Evolutionary conservation across 2,329 filamentous ascomycete genomes (phyloP).

Genomic region (Nectriaceae sp.): DNA sequence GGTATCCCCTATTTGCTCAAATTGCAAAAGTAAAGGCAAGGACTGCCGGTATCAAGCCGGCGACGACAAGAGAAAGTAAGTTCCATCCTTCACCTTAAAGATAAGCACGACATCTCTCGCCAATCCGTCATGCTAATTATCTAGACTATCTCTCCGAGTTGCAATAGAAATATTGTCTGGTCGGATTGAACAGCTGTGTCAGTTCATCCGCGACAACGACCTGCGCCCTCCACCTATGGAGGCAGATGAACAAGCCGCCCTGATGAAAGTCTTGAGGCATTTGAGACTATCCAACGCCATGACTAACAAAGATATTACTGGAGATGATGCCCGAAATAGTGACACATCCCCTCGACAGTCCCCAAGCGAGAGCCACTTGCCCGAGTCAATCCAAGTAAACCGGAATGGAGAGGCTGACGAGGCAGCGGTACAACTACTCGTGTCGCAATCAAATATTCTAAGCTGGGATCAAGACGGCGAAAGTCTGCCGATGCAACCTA

Average conservation of each 20-base stretch:
- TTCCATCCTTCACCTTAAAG: not conserved
- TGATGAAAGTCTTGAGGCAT: slow-evolving; percentile 17
- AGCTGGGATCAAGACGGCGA: no score
- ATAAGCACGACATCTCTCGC: not conserved
- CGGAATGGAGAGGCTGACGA: not conserved
- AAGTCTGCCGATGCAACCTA: not conserved
- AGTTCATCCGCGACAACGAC: slow-evolving; percentile 43
- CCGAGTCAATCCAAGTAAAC: not conserved
- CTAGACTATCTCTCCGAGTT: slow-evolving; percentile 15
- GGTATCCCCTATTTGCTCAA: slow-evolving; percentile 16
- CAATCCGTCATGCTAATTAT: not conserved
- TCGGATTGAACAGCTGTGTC: slow-evolving; percentile 20
- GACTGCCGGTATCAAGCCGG: slow-evolving; percentile 20
- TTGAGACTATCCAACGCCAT: slow-evolving; percentile 15
- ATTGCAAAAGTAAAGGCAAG: slow-evolving; percentile 20
- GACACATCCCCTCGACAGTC: slow-evolving; percentile 5
- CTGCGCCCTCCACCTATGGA: slow-evolving; percentile 40
- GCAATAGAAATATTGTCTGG: slow-evolving; percentile 18
- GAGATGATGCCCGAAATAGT: not conserved
- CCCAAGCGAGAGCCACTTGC: not conserved
- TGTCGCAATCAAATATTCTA: no score
- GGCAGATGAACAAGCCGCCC: slow-evolving; percentile 15
- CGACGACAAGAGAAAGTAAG: slow-evolving; percentile 21
- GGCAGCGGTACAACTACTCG: no score
- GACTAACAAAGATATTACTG: slow-evolving; percentile 13